A percentile compares a stretch with the other conserved stretches of the same genome.
Conservation (phyloP, 768 basidiomycete genomes). For the Harrya chromipes region DNA sequence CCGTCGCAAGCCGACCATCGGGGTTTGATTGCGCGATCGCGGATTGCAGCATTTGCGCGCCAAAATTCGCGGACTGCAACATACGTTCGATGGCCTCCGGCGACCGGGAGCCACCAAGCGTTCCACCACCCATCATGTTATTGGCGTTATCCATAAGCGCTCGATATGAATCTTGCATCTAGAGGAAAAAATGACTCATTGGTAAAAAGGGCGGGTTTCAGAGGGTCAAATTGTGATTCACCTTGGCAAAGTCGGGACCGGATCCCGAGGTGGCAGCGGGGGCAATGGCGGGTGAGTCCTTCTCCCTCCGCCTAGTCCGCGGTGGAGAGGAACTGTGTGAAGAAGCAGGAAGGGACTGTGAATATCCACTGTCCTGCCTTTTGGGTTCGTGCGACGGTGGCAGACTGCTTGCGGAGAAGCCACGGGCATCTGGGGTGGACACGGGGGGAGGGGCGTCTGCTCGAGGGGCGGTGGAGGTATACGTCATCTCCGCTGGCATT, state of each 20-base stretch:
- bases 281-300: conserved; percentile 31
- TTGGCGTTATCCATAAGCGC: conserved; percentile 40
- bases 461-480: conserved; percentile 32
- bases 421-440: conserved; percentile 31
- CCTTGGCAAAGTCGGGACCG: conserved; percentile 44
- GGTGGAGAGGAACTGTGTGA: conserved; percentile 28
- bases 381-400: conserved; percentile 32
- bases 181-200: conserved; percentile 8
- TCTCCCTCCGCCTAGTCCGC: conserved; percentile 37
- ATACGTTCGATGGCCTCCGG: conserved; percentile 42
- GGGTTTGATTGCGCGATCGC: conserved; percentile 26
- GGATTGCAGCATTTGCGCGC: conserved; percentile 33
- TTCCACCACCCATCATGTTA: conserved; percentile 24
- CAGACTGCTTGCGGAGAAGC: conserved; percentile 25
- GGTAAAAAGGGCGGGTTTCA: conserved; percentile 5
- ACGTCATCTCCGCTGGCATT: conserved; percentile 34
- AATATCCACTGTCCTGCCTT: conserved; percentile 33
- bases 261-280: conserved; percentile 25
- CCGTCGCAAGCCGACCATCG: conserved; percentile 23
- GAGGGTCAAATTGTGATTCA: conserved; percentile 12
- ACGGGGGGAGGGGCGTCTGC: conserved; percentile 29
- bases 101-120: conserved; percentile 20
- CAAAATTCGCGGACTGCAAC: conserved; percentile 42
- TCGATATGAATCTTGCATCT: conserved; percentile 46
- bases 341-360: conserved; percentile 23